Base-by-base conservation (phyloP, 1,284 basidiomycete genomes). In the Rhodotorula sp. region DNA sequence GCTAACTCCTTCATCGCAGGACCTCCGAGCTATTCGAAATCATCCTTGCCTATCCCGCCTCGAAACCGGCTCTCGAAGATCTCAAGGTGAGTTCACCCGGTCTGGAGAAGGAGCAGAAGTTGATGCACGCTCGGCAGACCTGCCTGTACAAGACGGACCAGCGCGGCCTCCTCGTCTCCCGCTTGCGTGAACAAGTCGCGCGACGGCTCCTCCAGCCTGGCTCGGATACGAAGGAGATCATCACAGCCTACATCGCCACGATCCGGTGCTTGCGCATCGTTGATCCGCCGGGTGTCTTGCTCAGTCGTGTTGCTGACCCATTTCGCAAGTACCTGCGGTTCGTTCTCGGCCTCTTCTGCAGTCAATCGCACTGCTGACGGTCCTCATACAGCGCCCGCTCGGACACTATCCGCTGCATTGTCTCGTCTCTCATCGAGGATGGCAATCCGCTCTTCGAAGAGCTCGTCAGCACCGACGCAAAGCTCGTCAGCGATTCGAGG, bases 21-120 rank as follows among this genome's bases (percentile, higher is more conserved):
- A 92, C 89, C 0, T 84, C 84, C 60, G 92, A 98, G 80, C 88
- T 99, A 27, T 98, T 96, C 77, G 92, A 96, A 74, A 95, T 99
- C 67, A 94, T 99, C 67, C 88, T 95, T 58, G 90, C 94, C 76
- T 96, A 88, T 76, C 94, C 96, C 0, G 90, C 93, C 67, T 96
- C 94, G 0, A 83, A 84, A 70, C 86, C 89, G 2, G 94, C 93
- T 1, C 82, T 99, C n/a, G 84, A 90, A 67, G 96, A 99, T 79
- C 84, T 99, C 39, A 89, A 87, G 81, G 89, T 90, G 72, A 44
- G 82, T 76, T 5, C 20, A 34, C 27, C 17, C 36, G 27, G n/a
- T 53, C 13, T 13, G 30, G n/a, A 11, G 19, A 39, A 22, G n/a
- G 1, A 20, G 44, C 24, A 10, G 20, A 22, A 30, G 17, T 29